Evolutionary conservation across 208 protist genomes (phyloP).

Genomic region (Angomonas deanei): DNA sequence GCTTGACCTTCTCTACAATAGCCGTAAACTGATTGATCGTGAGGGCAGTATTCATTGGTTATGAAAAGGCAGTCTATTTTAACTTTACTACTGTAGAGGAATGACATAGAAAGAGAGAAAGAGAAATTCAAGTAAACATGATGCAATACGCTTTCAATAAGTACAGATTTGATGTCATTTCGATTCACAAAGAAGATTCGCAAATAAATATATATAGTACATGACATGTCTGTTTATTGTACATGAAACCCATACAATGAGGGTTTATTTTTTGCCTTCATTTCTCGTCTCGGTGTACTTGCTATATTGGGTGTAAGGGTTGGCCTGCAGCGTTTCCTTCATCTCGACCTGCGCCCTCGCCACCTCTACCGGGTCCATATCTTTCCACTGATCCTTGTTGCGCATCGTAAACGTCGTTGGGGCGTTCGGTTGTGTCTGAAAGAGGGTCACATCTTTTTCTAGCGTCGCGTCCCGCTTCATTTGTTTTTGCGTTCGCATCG

Average conservation of each 20-base stretch:
- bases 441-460: constrained; percentile 18
- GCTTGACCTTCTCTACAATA: constrained; percentile 45
- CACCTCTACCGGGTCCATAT: constrained; percentile 47
- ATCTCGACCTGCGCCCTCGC: constrained; percentile 20
- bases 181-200: background rate
- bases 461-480: constrained; percentile 15
- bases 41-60: constrained; percentile 27
- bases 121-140: background rate
- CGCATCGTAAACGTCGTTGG: constrained; percentile 74
- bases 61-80: too few species aligned
- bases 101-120: constrained; percentile 3
- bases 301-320: constrained; percentile 18
- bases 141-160: background rate
- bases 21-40: constrained; percentile 29
- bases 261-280: background rate
- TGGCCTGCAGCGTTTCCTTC: constrained; percentile 18
- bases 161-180: background rate
- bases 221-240: background rate
- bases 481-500: constrained; percentile 12
- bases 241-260: background rate
- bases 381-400: constrained; percentile 77
- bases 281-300: background rate
- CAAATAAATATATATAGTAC: background rate
- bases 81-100: too few species aligned
- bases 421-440: constrained; percentile 7